Percentiles rank a stretch among this genome's conserved stretches.
These are phyloP conservation scores for Hypoxylon sp. DNA, from an alignment of 2,329 filamentous ascomycete genomes.

Conservation along the genomic window DNA sequence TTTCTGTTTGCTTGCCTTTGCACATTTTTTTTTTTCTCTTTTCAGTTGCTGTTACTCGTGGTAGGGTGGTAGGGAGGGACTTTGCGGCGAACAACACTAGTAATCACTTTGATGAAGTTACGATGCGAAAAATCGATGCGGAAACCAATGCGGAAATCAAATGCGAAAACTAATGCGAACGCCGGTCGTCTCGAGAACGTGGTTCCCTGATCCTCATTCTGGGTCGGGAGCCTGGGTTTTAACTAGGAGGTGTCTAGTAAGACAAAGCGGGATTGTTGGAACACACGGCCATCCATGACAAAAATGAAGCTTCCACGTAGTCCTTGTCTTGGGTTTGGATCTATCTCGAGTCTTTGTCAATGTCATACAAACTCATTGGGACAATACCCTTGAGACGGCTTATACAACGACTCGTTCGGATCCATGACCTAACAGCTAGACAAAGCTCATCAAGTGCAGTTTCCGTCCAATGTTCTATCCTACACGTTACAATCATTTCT, in stretches of 20 bases:
- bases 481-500: neutral
- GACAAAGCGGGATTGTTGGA: slow-evolving; percentile 2
- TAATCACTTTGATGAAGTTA: neutral
- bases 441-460: neutral
- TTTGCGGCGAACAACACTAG: neutral
- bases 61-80: neutral
- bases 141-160: too few relatives aligned
- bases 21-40: slow-evolving; percentile 47
- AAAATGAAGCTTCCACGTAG: neutral
- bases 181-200: neutral
- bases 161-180: slow-evolving; percentile 1
- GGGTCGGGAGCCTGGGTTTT: neutral
- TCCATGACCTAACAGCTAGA: neutral
- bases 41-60: too few relatives aligned
- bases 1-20: slow-evolving; percentile 42
- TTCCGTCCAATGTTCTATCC: neutral
- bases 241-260: neutral
- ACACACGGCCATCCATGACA: neutral
- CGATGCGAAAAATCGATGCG: neutral
- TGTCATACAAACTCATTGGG: slow-evolving; percentile 15
- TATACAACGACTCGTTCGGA: neutral
- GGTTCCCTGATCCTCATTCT: neutral
- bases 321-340: neutral
- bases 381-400: neutral
- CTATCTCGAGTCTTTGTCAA: neutral